Base-by-base conservation (phyloP, 1,284 basidiomycete genomes). In the Pseudozyma sp. region DNA sequence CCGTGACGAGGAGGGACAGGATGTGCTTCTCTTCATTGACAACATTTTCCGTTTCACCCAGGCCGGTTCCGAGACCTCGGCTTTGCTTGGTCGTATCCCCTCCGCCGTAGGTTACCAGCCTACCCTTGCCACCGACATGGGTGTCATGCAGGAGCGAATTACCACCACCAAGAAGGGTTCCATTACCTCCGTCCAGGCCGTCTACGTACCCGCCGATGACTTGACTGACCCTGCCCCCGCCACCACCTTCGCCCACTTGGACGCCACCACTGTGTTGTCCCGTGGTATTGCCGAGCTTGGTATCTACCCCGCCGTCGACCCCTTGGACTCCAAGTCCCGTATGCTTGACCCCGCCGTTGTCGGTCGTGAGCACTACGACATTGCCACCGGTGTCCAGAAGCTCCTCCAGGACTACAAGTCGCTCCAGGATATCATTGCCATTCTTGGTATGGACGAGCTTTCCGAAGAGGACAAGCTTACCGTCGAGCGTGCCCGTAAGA, bases 161-260 rank as follows among this genome's bases (percentile, higher is more conserved):
- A 99, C 96, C 86, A 98, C 96, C 85, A 99, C 96, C 87, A 98
- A 98, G 92, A 98, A 99, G 90, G 96, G 96, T 85, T 99, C 96
- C 76, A 98, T 99, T 86, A 99, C 96, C 67, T 99, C 96, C 50
- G 96, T 99, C 86, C 95, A 98, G 88, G 96, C 96, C 85, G 96
- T 99, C 87, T 99, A 99, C 87, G 96, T 99, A 76, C 96, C 96
- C 79, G 96, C 96, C 84, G 96, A 98, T 88, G 96, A 98, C 89
- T 94, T 99, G 93, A 99, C 96, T 85, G 96, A 98, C 89, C 96
- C 96, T 83, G 96, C 96, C 79, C 96, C 96, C 52, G 96, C 96
- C 81, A 99, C 96, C 77, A 98, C 96, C 85, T 98, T 98, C 88
- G 96, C 96, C 86, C 96, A 98, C 88, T 93, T 99, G 92, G 96